Conservation (phyloP, 176 grass and related monocot species). For the Lolium perenne region DNA sequence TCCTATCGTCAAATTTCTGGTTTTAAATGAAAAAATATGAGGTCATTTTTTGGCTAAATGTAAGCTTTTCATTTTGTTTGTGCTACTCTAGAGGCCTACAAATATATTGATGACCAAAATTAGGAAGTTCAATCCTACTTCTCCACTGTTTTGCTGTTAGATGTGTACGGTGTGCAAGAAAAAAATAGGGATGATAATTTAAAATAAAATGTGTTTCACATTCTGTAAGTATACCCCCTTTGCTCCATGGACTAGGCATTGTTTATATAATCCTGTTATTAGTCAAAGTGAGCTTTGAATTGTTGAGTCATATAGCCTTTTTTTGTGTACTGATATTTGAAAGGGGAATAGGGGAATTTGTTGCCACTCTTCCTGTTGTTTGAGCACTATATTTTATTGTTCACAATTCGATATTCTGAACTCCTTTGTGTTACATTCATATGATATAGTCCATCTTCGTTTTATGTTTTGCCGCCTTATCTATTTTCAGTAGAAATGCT, state of each 20-base stretch:
- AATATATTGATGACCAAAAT: background rate
- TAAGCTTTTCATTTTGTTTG: background rate
- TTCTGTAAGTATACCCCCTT: slow-evolving; percentile 14
- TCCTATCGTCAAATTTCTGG: background rate
- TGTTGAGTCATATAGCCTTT: slow-evolving; percentile 3
- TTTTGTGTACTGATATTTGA: slow-evolving; percentile 19
- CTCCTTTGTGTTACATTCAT: slow-evolving; percentile 1
- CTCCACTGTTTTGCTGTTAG: background rate
- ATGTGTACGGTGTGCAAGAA: background rate
- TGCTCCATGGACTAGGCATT: background rate
- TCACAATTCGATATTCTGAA: slow-evolving; percentile 13
- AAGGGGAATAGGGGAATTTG: slow-evolving; percentile 5
- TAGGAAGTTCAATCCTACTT: background rate
- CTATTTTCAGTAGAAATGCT: slow-evolving; percentile 31
- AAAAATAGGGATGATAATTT: slow-evolving; percentile 13
- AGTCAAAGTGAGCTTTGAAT: slow-evolving; percentile 25
- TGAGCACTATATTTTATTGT: slow-evolving; percentile 27
- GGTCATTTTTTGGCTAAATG: slow-evolving; percentile 18
- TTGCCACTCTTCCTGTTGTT: slow-evolving; percentile 14
- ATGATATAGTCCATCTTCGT: background rate
- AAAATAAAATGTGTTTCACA: slow-evolving; percentile 18
- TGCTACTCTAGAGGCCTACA: slow-evolving; percentile 23
- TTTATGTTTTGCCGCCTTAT: slow-evolving; percentile 31
- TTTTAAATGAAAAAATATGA: slow-evolving; percentile 1
- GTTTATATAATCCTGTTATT: slow-evolving; percentile 7